Percentiles rank a stretch among this genome's conserved stretches.
Conservation (phyloP, 805 yeast species). For the Myxozyma udenii region DNA sequence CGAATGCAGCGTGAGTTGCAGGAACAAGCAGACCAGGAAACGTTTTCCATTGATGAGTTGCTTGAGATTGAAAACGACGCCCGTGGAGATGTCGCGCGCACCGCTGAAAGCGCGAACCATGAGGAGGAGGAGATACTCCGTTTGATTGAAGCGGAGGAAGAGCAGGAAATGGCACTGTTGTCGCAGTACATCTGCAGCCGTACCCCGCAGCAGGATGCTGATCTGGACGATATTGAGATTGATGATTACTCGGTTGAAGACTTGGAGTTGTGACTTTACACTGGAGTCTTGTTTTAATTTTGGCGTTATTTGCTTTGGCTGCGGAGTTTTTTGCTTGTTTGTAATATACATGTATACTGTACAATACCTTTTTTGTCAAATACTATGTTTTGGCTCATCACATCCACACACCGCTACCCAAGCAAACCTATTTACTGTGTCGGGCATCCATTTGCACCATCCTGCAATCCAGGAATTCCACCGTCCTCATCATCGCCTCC, state of each 20-base stretch:
- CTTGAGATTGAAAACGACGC: conserved; percentile 13
- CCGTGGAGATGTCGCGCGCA: background rate
- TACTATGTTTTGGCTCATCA: too few relatives aligned
- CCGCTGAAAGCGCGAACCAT: background rate
- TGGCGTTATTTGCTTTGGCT: too few relatives aligned
- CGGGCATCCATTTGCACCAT: background rate
- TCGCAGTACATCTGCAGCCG: too few relatives aligned
- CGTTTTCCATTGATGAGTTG: conserved; percentile 5
- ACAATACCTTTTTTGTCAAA: too few relatives aligned
- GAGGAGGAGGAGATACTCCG: background rate
- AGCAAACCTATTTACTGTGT: background rate
- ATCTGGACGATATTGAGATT: background rate
- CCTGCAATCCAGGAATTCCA: background rate
- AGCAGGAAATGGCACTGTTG: background rate
- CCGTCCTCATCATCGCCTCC: too few relatives aligned
- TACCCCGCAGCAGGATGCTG: too few relatives aligned
- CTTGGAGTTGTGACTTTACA: background rate
- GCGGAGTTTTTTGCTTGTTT: too few relatives aligned
- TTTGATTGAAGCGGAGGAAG: conserved; percentile 2
- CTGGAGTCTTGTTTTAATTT: background rate
- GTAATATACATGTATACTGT: too few relatives aligned
- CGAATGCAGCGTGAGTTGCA: conserved; percentile 1
- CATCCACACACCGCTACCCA: too few relatives aligned
- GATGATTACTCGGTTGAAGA: background rate
- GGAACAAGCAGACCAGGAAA: conserved; percentile 3